Base-by-base conservation (phyloP, 2,329 filamentous ascomycete genomes). In the Aspergillus hiratsukae region DNA sequence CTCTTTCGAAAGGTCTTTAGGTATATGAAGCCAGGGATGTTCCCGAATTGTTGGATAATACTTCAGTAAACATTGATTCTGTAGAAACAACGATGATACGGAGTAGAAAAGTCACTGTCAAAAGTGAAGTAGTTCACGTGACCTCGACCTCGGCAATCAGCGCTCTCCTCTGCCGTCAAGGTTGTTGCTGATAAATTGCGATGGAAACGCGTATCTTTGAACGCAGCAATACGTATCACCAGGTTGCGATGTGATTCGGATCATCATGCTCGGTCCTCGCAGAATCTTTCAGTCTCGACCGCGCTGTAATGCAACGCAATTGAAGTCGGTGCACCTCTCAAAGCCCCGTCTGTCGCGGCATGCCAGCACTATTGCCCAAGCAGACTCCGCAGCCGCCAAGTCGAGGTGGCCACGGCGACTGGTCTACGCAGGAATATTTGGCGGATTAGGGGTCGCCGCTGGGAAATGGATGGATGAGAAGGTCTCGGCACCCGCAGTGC, bases 381-480 rank as follows among this genome's bases (percentile, higher is more conserved):
- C 55, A 41, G 54, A 55, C 51, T 29, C 64, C 31, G 43, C 61
- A 35, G 46, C 61, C 43, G 56, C 57, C 57, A 55, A 60, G 28
- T 69, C 64, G 51, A 67, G 61, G 61, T 75, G 72, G 72, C 65
- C 63, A 25, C 73, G 74, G 43, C 69, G 71, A 43, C 53, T 72
- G 25, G 48, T 72, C 19, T 76, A 74, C 58, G 63, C 64, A 4
- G 62, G 62, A 10, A 58, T 74, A 4, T 76, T 76, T 58, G 69
- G 69, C 11, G 53, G 56, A 9, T 49, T 75, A 4, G 74, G 74
- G 23, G 55, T 67, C n/a, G 55, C 53, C 5, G 54, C 55, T 11
- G 69, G 68, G 9, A 66, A 66, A 58, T 58, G 51, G 52, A 55
- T 68, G 48, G 64, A 67, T 45, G 55, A 59, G 23, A 64, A 62